Conservation (phyloP, 352 stramenopile genomes). For the Aphanomyces astaci region DNA sequence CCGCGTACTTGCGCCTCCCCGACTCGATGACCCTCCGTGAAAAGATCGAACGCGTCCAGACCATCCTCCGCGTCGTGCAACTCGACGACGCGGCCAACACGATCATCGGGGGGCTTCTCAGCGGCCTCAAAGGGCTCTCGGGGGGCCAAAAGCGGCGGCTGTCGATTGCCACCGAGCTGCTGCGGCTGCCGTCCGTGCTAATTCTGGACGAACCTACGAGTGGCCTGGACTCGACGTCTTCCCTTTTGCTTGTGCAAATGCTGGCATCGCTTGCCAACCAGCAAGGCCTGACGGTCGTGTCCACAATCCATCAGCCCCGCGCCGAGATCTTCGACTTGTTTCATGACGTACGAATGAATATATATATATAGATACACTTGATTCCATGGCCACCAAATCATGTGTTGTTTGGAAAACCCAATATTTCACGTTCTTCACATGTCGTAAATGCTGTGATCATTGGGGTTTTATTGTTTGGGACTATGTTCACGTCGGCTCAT, state of each 20-base stretch:
- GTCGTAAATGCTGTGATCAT: too few species aligned
- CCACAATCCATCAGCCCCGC: constrained; percentile 25
- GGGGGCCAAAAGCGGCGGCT: constrained; percentile 27
- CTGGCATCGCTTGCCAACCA: constrained; percentile 12
- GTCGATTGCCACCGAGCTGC: constrained; percentile 25
- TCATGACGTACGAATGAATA: constrained; percentile 22
- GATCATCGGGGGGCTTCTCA: constrained; percentile 24
- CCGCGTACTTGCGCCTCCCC: constrained; percentile 17
- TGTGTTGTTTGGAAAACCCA: too few species aligned
- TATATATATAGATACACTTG: too few species aligned
- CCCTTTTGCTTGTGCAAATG: constrained; percentile 21
- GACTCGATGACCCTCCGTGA: constrained; percentile 22
- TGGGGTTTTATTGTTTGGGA: too few species aligned
- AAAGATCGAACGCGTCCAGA: constrained; percentile 22
- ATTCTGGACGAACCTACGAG: constrained; percentile 28
- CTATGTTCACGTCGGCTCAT: too few species aligned
- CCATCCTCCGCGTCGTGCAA: constrained; percentile 8
- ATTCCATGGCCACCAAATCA: not conserved
- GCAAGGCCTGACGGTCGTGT: constrained; percentile 26
- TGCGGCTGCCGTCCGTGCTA: constrained; percentile 24
- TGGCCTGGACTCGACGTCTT: constrained; percentile 22
- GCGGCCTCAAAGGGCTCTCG: constrained; percentile 18
- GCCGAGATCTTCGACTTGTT: constrained; percentile 28
- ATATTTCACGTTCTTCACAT: too few species aligned
- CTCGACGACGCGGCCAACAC: constrained; percentile 22